Base-by-base conservation (phyloP, 805 yeast species). In the Wickerhamiella lipophila region DNA sequence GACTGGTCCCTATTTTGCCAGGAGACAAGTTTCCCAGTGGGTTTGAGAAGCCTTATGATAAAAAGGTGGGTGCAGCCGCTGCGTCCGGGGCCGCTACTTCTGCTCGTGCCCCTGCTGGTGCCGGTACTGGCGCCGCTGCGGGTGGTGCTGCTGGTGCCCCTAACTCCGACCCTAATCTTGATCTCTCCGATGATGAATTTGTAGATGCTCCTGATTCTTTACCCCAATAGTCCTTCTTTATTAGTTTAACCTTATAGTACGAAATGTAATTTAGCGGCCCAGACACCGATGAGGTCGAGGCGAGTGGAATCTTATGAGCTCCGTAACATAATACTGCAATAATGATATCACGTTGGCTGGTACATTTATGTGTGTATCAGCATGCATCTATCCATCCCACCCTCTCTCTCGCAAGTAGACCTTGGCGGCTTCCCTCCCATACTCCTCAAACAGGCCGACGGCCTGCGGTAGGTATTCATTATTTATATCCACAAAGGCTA, bases 1-100 rank as follows among this genome's bases (percentile, higher is more conserved):
- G 76, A 47, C 67, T 81, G 43, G 84, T 79, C 18, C 96, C 96
- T 2, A 75, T 88, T 39, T 65, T 86, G 41, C 95, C 95, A 0
- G 95, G 95, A 15, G 94, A 86, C 60, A 57, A 68, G 46, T 78
- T 79, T 58, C 74, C 78, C 16, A 75, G 73, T 23, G 74, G 77
- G 54, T 83, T 83, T 60, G 74, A 76, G 42, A 74, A 77, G 32
- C 85, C 92, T 11, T 92, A 85, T 12, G 73, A 66, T 52, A 64
- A 76, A 59, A 81, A 83, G 65, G 60, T 65, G 19, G 45, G 48
- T 32, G 40, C 38, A 36, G 16, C 49, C 1, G 50, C 46, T 6
- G 27, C 35, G 16, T 41, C 35, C 23, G 30, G 35, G 13, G 32
- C 26, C 48, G 27, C n/a, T 26, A 21, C 25, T 38, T 19, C n/a